These are phyloP conservation scores for Astrephomene gubernaculifera DNA, from an alignment of 139 green algal genomes.

Conservation along the genomic window DNA sequence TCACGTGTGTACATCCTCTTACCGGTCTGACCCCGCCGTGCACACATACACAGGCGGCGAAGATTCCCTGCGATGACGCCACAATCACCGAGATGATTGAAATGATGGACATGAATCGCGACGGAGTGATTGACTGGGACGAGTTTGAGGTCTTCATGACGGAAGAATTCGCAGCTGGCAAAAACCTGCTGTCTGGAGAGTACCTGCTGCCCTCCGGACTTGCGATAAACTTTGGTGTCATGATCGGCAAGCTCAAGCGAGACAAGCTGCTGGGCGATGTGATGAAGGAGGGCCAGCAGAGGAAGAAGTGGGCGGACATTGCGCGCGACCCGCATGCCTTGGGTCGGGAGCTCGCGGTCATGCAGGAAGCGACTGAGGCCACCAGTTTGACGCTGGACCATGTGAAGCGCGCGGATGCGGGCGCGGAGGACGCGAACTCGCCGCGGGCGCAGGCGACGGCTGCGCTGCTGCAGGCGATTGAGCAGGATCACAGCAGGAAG, in stretches of 20 bases:
- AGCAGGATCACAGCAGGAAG: too few species aligned
- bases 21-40: too few species aligned
- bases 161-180: constrained; percentile 63
- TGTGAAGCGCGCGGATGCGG: background rate
- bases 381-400: constrained; percentile 27
- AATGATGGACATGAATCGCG: constrained; percentile 58
- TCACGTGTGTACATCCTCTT: too few species aligned
- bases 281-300: constrained; percentile 25
- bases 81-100: constrained; percentile 66
- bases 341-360: constrained; percentile 24
- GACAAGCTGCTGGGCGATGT: constrained; percentile 58
- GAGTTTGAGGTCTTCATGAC: constrained; percentile 66
- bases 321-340: background rate
- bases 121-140: constrained; percentile 29
- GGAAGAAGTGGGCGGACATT: constrained; percentile 26
- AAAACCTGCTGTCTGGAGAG: constrained; percentile 63
- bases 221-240: constrained; percentile 61
- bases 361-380: constrained; percentile 43
- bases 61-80: constrained; percentile 57
- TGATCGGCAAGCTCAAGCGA: constrained; percentile 67
- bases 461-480: constrained; percentile 16
- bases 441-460: constrained; percentile 19
- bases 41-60: constrained; percentile 55
- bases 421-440: background rate
- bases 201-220: constrained; percentile 62